Evolutionary conservation across 208 protist genomes (phyloP).

Genomic region (Trypanosoma caninum): DNA sequence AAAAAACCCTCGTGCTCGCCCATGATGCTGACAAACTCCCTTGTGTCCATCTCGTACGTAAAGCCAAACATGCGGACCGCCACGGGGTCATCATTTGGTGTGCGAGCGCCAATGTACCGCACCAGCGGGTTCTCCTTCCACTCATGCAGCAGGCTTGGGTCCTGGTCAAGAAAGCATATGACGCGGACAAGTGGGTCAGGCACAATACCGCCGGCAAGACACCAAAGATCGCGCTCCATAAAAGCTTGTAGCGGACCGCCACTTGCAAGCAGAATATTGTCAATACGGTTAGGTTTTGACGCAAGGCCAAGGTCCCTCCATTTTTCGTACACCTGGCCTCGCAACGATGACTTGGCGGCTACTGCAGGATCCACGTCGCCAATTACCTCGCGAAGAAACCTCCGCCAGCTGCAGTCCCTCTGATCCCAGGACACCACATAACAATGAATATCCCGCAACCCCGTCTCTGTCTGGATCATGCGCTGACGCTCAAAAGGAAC

Average conservation of each 20-base stretch:
- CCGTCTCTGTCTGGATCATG: slow-evolving; percentile 15
- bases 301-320: slow-evolving; percentile 42
- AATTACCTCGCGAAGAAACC: slow-evolving; percentile 48
- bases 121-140: slow-evolving; percentile 45
- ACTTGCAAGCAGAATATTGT: slow-evolving; percentile 55
- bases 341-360: slow-evolving; percentile 35
- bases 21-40: slow-evolving; percentile 26
- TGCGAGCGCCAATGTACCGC: slow-evolving; percentile 19
- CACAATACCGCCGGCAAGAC: slow-evolving; percentile 20
- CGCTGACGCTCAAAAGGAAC: slow-evolving; percentile 30
- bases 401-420: slow-evolving; percentile 38
- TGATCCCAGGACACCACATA: slow-evolving; percentile 53
- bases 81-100: neutral
- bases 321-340: slow-evolving; percentile 34
- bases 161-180: slow-evolving; percentile 23
- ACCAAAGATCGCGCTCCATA: slow-evolving; percentile 34
- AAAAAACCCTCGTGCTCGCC: slow-evolving; percentile 19
- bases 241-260: slow-evolving; percentile 53
- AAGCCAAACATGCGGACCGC: slow-evolving; percentile 23
- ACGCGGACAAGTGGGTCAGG: slow-evolving; percentile 38
- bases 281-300: slow-evolving; percentile 33
- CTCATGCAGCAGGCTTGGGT: slow-evolving; percentile 24
- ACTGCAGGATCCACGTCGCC: slow-evolving; percentile 43
- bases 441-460: slow-evolving; percentile 19
- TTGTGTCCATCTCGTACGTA: slow-evolving; percentile 22